Evolutionary conservation across 768 basidiomycete species (phyloP).

Genomic region (Agaricus sinodeliciosus): DNA sequence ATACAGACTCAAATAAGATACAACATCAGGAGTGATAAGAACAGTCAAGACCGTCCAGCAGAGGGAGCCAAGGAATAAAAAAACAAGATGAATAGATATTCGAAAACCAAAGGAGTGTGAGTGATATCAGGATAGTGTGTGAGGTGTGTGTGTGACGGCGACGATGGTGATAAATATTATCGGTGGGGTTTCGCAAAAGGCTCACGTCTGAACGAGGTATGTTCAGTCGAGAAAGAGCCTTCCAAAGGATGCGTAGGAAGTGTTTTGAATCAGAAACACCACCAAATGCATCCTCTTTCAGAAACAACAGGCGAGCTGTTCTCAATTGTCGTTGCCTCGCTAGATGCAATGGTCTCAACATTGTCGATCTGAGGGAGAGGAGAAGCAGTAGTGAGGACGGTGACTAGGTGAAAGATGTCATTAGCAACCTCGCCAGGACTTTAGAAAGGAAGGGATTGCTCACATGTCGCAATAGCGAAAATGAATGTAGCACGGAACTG

Average conservation of each 20-base stretch:
- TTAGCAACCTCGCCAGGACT: neutral
- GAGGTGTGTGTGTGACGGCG: too few relatives aligned
- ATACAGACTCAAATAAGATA: too few relatives aligned
- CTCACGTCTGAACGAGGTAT: too few relatives aligned
- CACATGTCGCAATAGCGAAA: slow-evolving; percentile 2
- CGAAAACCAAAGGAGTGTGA: too few relatives aligned
- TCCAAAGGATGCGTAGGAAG: neutral
- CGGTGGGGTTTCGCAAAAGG: too few relatives aligned
- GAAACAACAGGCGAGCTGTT: neutral
- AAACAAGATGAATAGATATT: too few relatives aligned
- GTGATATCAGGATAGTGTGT: too few relatives aligned
- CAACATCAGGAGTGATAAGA: too few relatives aligned
- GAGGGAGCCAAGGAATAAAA: too few relatives aligned
- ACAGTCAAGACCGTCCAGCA: too few relatives aligned
- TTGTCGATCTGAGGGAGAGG: neutral
- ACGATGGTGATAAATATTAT: too few relatives aligned
- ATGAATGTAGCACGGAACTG: neutral
- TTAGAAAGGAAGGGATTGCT: neutral
- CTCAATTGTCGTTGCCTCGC: neutral
- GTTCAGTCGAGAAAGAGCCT: too few relatives aligned
- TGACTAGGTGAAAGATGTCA: neutral
- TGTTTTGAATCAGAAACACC: neutral
- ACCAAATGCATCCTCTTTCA: slow-evolving; percentile 3
- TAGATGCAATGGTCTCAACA: neutral
- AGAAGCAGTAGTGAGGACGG: neutral